Evolutionary conservation across 768 basidiomycete species (phyloP), one percentile per base, ranked within the genome.

Genomic region (Psilocybe tampanensis): DNA sequence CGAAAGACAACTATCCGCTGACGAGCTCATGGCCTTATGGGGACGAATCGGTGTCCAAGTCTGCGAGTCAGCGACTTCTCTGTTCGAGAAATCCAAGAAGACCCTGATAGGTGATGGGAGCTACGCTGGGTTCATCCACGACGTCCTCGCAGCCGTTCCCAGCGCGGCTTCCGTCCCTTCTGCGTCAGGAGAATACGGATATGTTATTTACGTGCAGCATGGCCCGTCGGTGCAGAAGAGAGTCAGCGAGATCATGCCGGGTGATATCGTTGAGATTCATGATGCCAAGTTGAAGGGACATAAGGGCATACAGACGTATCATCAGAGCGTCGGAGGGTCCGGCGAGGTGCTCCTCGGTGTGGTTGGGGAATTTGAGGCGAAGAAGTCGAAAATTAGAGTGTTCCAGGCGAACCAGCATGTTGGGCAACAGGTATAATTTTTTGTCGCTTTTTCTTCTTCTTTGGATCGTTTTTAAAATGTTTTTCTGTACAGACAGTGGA

Each of bases 391-490:
- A 76, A 77, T 95, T 52, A 82, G 81, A 68, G 85, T 92, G 43
- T 88, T 88, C 70, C 92, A 95, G 70, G 94, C 94, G 52, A 94
- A 92, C 70, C 86, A 90, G 68, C 90, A 89, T 64, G 89, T 90
- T 65, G 86, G 90, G 47, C 90, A 87, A 61, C 89, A 91, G 83
- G 90, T 89, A 59, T 59, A n/a, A 83, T 76, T 34, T 50, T 52
- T 60, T 62, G 56, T 58, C 61, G 57, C 41, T 48, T 42, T 39
- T 21, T 54, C 29, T 47, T 19, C 43, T 21, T 54, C 29, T 47
- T 19, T 42, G 45, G 24, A 29, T 23, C n/a, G 17, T 51, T 21
- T 43, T n/a, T 42, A 47, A 21, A 29, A 26, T 43, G 47, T 44
- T 33, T 23, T 26, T 56, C 32, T 58, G 43, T 60, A 2, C 59